These are phyloP conservation scores for Tuber borchii DNA, from an alignment of 495 filamentous ascomycete genomes.

Conservation along the genomic window DNA sequence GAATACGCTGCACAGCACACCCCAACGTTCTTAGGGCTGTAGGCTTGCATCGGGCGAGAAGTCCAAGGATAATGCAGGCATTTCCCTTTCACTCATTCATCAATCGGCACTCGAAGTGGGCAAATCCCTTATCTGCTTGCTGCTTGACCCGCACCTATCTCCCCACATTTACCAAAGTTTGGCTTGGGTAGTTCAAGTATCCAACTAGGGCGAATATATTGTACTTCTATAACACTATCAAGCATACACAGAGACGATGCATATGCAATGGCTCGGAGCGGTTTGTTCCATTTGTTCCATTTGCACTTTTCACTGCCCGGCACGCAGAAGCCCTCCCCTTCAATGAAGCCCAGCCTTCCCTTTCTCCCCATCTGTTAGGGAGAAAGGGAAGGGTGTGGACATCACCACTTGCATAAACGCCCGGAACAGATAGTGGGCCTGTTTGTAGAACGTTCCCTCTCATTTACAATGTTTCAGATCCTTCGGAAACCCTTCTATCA, in stretches of 20 bases:
- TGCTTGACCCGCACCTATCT: constrained; percentile 13
- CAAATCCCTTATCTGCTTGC: constrained; percentile 6
- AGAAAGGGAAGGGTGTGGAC: not conserved
- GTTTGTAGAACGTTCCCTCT: not conserved
- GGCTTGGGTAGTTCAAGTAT: not conserved
- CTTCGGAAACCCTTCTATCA: constrained; percentile 24
- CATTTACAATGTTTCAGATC: constrained; percentile 17
- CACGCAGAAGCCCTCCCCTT: not conserved
- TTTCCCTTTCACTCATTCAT: not conserved
- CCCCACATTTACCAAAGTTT: constrained; percentile 7
- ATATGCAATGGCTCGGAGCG: not conserved
- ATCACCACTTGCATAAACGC: not conserved
- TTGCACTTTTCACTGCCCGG: not conserved
- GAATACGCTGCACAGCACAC: not conserved
- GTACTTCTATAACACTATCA: not conserved
- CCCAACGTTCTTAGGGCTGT: not conserved
- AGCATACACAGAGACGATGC: not conserved
- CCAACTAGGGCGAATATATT: not conserved
- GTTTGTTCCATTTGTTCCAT: not conserved
- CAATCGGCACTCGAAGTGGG: not conserved
- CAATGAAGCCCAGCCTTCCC: not conserved
- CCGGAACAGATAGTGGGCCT: constrained; percentile 2
- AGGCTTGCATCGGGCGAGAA: not conserved
- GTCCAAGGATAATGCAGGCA: not conserved
- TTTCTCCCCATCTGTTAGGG: not conserved